Conservation (phyloP, 495 filamentous ascomycete species). For the Annulohypoxylon maeteangense region DNA sequence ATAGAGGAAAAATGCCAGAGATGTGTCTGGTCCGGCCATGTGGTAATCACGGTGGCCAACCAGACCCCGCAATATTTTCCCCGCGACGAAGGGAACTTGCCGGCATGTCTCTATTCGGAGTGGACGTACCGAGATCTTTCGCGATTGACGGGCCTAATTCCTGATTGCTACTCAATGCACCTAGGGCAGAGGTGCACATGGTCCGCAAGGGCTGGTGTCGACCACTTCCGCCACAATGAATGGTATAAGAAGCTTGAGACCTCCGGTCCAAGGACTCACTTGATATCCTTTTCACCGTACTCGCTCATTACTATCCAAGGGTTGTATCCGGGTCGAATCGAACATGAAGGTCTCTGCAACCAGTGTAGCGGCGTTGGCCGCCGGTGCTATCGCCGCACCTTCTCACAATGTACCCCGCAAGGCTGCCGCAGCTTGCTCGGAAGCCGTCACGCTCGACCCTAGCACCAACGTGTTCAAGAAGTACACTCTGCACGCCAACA, state of each 20-base stretch:
- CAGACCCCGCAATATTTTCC: constrained; percentile 54
- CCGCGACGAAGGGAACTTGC: constrained; percentile 45
- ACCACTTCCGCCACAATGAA: constrained; percentile 20
- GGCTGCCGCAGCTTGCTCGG: constrained; percentile 55
- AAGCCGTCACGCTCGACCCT: constrained; percentile 62
- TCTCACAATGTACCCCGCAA: constrained; percentile 46
- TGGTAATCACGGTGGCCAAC: constrained; percentile 51
- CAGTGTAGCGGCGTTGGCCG: constrained; percentile 55
- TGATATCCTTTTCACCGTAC: constrained; percentile 50
- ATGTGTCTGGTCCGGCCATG: constrained; percentile 42
- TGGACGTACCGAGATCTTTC: constrained; percentile 54
- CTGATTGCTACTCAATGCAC: constrained; percentile 52
- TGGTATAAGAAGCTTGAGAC: constrained; percentile 43
- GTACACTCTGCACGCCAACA: constrained; percentile 67
- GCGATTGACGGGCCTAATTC: constrained; percentile 59
- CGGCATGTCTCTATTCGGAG: constrained; percentile 55
- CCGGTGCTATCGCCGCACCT: constrained; percentile 55
- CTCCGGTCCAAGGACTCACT: constrained; percentile 18
- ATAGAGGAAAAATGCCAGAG: constrained; percentile 50
- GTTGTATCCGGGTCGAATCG: constrained; percentile 43
- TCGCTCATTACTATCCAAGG: constrained; percentile 42
- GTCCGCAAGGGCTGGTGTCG: constrained; percentile 6
- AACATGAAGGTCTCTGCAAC: constrained; percentile 60
- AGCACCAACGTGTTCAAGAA: constrained; percentile 64
- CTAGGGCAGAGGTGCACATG: constrained; percentile 4